Base-by-base conservation (phyloP, 495 filamentous ascomycete genomes). In the Aspergillus asperescens region DNA sequence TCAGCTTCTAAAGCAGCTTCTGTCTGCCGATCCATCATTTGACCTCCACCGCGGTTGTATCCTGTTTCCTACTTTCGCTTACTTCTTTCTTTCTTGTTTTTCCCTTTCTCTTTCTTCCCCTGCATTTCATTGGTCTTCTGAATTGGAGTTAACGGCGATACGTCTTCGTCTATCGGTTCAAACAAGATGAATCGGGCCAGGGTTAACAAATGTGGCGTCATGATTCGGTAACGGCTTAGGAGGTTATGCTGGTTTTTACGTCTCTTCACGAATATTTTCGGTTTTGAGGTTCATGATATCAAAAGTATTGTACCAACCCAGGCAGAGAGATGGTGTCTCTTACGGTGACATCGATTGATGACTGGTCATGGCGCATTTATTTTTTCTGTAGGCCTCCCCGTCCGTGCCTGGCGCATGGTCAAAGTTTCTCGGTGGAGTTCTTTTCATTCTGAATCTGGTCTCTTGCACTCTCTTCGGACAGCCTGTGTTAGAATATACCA, bases 401-500 rank as follows among this genome's bases (percentile, higher is more conserved):
- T 63, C 50, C 57, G 62, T 59, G 57, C 63, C 62, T 69, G 68
- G 65, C 59, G 64, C 70, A 70, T 63, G 23, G 24, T 55, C 57
- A 42, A 32, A 52, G 52, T 43, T 20, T 40, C 32, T 45, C 25
- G 40, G 44, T 18, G 52, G 44, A 45, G 29, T 38, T 46, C 32
- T 32, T 42, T 62, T 24, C 35, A 47, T 55, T 54, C 43, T 56
- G 25, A 55, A 59, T 52, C 38, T 58, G 60, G 45, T 52, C 40
- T 54, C 25, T 39, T 39, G 23, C 42, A 24, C 34, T 49, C 62
- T 56, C 50, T 53, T 56, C 58, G 61, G 66, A 64, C 61, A 52
- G 28, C 45, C 18, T 69, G 63, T 67, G 52, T 72, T 68, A 68
- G 61, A 65, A 64, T 69, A 68, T 72, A 69, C 67, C 67, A 60